These are phyloP conservation scores for Inonotus obliquus DNA, from an alignment of 1,284 basidiomycete genomes.

Conservation along the genomic window DNA sequence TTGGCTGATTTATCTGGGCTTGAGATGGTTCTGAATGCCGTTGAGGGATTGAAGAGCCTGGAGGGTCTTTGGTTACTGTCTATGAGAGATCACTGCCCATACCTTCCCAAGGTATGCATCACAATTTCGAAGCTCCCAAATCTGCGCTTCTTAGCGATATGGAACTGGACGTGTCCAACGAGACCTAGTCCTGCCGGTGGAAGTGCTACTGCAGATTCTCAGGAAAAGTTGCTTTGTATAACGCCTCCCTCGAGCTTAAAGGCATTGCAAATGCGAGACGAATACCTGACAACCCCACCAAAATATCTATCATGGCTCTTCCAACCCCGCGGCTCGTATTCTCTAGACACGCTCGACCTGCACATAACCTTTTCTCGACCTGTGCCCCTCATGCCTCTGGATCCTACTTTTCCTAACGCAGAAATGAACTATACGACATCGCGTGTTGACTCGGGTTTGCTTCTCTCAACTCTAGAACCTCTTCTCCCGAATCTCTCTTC, in stretches of 20 bases:
- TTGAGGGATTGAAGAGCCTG: not conserved
- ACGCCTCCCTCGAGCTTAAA: constrained; percentile 1
- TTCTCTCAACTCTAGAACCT: not conserved
- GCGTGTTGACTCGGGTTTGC: not conserved
- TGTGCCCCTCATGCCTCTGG: not conserved
- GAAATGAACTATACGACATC: not conserved
- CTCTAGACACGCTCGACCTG: constrained; percentile 1
- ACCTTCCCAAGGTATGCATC: constrained; percentile 3
- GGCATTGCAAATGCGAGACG: constrained; percentile 1
- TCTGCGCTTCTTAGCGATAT: constrained; percentile 6
- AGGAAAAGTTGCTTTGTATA: not conserved
- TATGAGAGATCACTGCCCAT: constrained; percentile 4
- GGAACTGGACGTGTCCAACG: constrained; percentile 6
- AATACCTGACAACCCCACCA: constrained; percentile 2
- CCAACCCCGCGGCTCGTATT: constrained; percentile 5
- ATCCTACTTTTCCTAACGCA: not conserved
- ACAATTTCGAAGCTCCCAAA: constrained; percentile 2
- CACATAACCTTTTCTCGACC: constrained; percentile 9
- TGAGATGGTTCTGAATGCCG: constrained; percentile 2
- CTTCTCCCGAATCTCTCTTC: constrained; percentile 3
- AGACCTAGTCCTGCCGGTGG: not conserved
- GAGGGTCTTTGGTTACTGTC: constrained; percentile 10
- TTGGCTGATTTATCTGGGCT: constrained; percentile 6
- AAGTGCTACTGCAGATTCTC: not conserved
- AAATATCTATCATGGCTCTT: constrained; percentile 13